A percentile compares a stretch with the other conserved stretches of the same genome.
Conservation (phyloP, 805 yeast genomes). For the Saturnispora quitensis region DNA sequence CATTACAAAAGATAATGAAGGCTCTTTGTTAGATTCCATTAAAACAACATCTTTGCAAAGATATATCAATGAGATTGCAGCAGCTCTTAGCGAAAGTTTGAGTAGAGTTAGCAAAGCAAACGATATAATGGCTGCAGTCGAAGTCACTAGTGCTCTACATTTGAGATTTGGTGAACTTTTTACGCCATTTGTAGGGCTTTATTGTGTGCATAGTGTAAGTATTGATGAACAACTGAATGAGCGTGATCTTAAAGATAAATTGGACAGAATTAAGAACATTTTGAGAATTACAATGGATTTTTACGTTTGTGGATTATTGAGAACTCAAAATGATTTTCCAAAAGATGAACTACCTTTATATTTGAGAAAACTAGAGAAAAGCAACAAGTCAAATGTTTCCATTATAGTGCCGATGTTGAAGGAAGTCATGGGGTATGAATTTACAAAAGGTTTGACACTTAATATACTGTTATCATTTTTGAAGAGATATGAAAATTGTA, state of each 20-base stretch:
- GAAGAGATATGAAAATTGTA: slow-evolving; percentile 34
- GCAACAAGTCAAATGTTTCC: slow-evolving; percentile 19
- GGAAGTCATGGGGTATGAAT: slow-evolving; percentile 36
- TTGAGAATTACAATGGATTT: slow-evolving; percentile 50
- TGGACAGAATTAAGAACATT: slow-evolving; percentile 37
- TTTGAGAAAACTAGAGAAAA: slow-evolving; percentile 27
- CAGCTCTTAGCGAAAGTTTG: slow-evolving; percentile 56
- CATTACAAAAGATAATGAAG: slow-evolving; percentile 42
- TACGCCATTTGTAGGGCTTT: slow-evolving; percentile 38
- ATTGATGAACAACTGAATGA: slow-evolving; percentile 25
- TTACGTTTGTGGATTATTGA: slow-evolving; percentile 46
- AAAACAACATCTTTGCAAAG: slow-evolving; percentile 56
- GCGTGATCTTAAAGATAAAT: slow-evolving; percentile 37
- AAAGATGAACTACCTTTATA: slow-evolving; percentile 37
- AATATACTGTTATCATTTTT: slow-evolving; percentile 39
- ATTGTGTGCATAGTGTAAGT: slow-evolving; percentile 34
- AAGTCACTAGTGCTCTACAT: slow-evolving; percentile 62
- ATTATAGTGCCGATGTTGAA: slow-evolving; percentile 31
- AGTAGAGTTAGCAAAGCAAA: slow-evolving; percentile 40
- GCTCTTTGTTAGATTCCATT: slow-evolving; percentile 50
- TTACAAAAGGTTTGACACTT: slow-evolving; percentile 21
- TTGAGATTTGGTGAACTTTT: slow-evolving; percentile 56
- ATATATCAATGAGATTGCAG: slow-evolving; percentile 60
- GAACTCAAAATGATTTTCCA: slow-evolving; percentile 34
- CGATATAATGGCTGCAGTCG: slow-evolving; percentile 57